Evolutionary conservation across 2,329 filamentous ascomycete genomes (phyloP).

Genomic region (Sporothrix pallida): DNA sequence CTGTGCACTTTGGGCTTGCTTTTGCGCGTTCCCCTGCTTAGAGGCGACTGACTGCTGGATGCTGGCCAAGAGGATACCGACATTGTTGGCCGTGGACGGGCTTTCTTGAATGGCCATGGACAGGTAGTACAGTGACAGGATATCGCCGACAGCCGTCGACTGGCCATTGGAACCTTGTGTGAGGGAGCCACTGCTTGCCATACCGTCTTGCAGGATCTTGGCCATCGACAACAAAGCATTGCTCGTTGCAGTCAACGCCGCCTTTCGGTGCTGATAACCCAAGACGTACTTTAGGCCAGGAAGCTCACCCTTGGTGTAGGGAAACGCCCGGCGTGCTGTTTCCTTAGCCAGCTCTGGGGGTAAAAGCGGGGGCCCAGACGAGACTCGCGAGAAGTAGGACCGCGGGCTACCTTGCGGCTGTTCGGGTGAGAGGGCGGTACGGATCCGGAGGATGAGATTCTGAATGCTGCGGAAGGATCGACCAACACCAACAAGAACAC

Average conservation of each 20-base stretch:
- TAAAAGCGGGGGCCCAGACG: constrained; percentile 72
- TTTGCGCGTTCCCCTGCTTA: background rate
- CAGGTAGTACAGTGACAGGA: constrained; percentile 91
- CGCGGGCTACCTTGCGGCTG: constrained; percentile 38
- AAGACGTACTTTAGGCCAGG: constrained; percentile 78
- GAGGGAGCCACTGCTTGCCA: constrained; percentile 71
- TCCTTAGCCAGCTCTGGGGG: constrained; percentile 82
- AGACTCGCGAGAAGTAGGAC: constrained; percentile 37
- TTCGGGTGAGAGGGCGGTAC: constrained; percentile 67
- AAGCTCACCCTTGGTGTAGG: constrained; percentile 70
- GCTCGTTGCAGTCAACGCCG: constrained; percentile 89
- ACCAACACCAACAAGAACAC: constrained; percentile 85
- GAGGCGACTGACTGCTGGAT: constrained; percentile 70
- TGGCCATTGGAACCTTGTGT: constrained; percentile 61
- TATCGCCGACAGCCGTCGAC: constrained; percentile 83
- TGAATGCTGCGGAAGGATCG: constrained; percentile 72
- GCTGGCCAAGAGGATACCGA: constrained; percentile 93
- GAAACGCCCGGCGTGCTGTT: constrained; percentile 83
- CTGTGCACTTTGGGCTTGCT: background rate
- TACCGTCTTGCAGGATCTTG: constrained; percentile 96
- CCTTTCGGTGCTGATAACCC: constrained; percentile 73
- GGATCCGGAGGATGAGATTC: constrained; percentile 78
- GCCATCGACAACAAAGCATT: constrained; percentile 93
- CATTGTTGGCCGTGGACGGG: constrained; percentile 96
- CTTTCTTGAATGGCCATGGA: constrained; percentile 94